Percentiles rank a stretch among this genome's conserved stretches.
Evolutionary conservation across 176 grass and related monocot species (phyloP).

Genomic region (Raddia guianensis): DNA sequence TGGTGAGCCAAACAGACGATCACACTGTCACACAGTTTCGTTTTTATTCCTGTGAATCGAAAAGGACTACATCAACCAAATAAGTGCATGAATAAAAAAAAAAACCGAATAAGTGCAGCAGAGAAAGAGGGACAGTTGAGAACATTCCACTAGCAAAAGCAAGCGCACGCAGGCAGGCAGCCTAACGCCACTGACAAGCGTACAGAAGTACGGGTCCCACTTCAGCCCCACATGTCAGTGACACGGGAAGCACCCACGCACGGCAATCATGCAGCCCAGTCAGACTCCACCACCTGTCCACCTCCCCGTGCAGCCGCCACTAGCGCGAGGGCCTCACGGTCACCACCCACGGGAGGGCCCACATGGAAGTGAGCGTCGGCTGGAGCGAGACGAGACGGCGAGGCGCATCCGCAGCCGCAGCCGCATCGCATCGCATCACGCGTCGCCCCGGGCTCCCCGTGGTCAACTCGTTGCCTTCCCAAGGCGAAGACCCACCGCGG

Average conservation of each 20-base stretch:
- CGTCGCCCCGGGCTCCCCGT: slow-evolving; percentile 22
- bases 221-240: neutral
- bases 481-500: slow-evolving; percentile 17
- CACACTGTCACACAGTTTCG: no score
- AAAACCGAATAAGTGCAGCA: no score
- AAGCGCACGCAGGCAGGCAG: neutral
- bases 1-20: no score
- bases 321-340: neutral
- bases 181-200: neutral
- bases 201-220: neutral
- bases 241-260: neutral
- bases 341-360: neutral
- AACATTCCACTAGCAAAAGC: neutral
- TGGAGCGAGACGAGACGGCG: neutral
- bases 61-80: neutral
- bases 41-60: neutral
- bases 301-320: neutral
- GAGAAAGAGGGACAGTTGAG: neutral
- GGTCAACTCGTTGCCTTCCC: slow-evolving; percentile 45
- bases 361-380: slow-evolving; percentile 2
- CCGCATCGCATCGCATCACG: neutral
- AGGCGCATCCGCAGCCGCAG: neutral
- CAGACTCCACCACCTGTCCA: slow-evolving; percentile 9
- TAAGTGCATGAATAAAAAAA: no score
- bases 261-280: neutral